These are phyloP conservation scores for Metschnikowia proteae DNA, from an alignment of 805 yeast genomes.

Conservation along the genomic window DNA sequence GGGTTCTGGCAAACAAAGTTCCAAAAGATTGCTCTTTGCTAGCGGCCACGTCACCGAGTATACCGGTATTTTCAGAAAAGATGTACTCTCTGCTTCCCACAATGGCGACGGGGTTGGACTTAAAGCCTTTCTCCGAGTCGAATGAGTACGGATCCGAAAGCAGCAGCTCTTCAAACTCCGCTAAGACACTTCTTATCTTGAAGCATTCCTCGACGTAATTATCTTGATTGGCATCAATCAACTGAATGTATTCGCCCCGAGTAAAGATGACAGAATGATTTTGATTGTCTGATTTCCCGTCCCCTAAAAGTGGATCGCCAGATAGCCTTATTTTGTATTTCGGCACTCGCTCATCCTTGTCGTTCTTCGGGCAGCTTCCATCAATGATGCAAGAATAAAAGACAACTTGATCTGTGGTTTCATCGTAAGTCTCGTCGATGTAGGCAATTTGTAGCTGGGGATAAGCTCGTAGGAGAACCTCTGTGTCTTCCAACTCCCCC, in stretches of 20 bases:
- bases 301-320: slow-evolving; percentile 84
- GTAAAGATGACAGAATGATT: slow-evolving; percentile 75
- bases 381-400: slow-evolving; percentile 76
- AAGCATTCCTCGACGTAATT: slow-evolving; percentile 82
- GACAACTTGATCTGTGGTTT: slow-evolving; percentile 58
- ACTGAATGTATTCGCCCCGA: slow-evolving; percentile 81
- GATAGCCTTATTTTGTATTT: slow-evolving; percentile 73
- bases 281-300: slow-evolving; percentile 86
- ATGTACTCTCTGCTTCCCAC: slow-evolving; percentile 86
- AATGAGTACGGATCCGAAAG: slow-evolving; percentile 15
- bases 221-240: slow-evolving; percentile 85
- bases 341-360: slow-evolving; percentile 57
- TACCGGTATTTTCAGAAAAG: slow-evolving; percentile 82
- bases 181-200: slow-evolving; percentile 74
- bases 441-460: slow-evolving; percentile 89
- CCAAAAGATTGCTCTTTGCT: slow-evolving; percentile 90
- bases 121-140: slow-evolving; percentile 13
- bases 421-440: slow-evolving; percentile 83
- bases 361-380: slow-evolving; percentile 65
- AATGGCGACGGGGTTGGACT: slow-evolving; percentile 55
- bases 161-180: slow-evolving; percentile 72
- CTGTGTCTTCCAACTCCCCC: slow-evolving; percentile 77
- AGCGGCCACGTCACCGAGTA: slow-evolving; percentile 85
- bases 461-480: slow-evolving; percentile 74
- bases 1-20: slow-evolving; percentile 76